Evolutionary conservation across 2,329 filamentous ascomycete genomes (phyloP).

Genomic region (Claviceps pazoutovae): DNA sequence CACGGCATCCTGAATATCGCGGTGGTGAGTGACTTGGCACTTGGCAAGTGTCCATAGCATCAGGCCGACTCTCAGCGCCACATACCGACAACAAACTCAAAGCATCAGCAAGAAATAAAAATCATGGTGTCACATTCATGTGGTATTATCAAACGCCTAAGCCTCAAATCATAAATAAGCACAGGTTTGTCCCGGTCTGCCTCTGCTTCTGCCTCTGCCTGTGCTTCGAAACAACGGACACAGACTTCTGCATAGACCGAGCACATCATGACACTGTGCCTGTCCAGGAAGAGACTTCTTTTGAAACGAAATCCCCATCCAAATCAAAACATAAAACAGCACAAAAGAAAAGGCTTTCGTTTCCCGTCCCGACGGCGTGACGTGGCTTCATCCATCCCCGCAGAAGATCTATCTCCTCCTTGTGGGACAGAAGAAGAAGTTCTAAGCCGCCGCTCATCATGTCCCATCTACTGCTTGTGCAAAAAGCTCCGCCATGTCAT

Average conservation of each 20-base stretch:
- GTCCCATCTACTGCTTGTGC: neutral
- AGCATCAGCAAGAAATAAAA: no score
- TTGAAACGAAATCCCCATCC: slow-evolving; percentile 8
- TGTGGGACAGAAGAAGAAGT: neutral
- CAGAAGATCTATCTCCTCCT: slow-evolving; percentile 17
- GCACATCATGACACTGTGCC: neutral
- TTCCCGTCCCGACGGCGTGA: slow-evolving; percentile 13
- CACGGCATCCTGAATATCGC: no score
- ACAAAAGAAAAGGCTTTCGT: slow-evolving; percentile 1
- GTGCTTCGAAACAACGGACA: no score
- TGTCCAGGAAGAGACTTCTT: neutral
- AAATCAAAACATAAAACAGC: slow-evolving; percentile 14
- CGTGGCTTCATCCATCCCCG: slow-evolving; percentile 22
- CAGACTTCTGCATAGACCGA: neutral
- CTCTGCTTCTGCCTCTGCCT: no score
- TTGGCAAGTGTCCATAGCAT: no score
- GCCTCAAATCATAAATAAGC: no score
- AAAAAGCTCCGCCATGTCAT: neutral
- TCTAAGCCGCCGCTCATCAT: neutral
- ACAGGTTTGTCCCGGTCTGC: no score
- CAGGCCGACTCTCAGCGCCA: no score
- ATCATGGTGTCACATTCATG: no score
- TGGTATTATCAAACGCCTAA: no score
- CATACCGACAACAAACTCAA: no score
- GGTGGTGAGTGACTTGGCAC: no score